Evolutionary conservation across 1,139 yeast genomes (phyloP).

Genomic region (Lodderomyces orthopsilosis): DNA sequence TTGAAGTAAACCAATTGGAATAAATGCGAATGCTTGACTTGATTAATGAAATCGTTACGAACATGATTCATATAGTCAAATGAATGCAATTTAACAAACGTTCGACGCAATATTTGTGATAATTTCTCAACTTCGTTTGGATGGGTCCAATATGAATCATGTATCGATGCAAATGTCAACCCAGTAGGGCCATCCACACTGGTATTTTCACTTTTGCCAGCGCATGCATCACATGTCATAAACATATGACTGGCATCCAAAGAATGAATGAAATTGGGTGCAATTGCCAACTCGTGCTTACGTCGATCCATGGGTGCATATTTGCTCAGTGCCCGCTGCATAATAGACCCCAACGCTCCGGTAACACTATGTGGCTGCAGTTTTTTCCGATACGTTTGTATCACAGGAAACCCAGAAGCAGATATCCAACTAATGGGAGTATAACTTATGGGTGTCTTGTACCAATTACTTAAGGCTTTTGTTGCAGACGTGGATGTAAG

Average conservation of each 20-base stretch:
- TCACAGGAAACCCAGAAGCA: conserved; percentile 41
- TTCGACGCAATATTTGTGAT: conserved; percentile 26
- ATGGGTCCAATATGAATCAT: conserved; percentile 48
- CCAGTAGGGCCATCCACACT: not conserved
- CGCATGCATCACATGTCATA: conserved; percentile 30
- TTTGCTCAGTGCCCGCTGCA: conserved; percentile 3
- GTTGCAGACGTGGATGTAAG: conserved; percentile 1
- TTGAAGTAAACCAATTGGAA: conserved; percentile 37
- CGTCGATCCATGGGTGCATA: conserved; percentile 25
- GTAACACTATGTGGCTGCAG: conserved; percentile 20
- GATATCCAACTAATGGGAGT: conserved; percentile 47
- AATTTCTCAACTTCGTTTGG: conserved; percentile 30
- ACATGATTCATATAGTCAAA: conserved; percentile 26
- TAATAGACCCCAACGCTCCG: conserved; percentile 5
- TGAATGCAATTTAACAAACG: conserved; percentile 35
- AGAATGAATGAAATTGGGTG: conserved; percentile 48
- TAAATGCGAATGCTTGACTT: conserved; percentile 23
- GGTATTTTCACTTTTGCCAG: too few relatives aligned
- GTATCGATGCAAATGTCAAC: conserved; percentile 39
- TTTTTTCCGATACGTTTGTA: conserved; percentile 31
- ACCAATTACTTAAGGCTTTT: conserved; percentile 2
- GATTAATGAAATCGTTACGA: conserved; percentile 24
- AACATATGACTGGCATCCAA: conserved; percentile 41
- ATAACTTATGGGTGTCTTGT: conserved; percentile 7
- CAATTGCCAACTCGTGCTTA: conserved; percentile 39